A percentile compares a stretch with the other conserved stretches of the same genome.
Conservation (phyloP, 148 eudicot species). For the Nyssa sinensis region DNA sequence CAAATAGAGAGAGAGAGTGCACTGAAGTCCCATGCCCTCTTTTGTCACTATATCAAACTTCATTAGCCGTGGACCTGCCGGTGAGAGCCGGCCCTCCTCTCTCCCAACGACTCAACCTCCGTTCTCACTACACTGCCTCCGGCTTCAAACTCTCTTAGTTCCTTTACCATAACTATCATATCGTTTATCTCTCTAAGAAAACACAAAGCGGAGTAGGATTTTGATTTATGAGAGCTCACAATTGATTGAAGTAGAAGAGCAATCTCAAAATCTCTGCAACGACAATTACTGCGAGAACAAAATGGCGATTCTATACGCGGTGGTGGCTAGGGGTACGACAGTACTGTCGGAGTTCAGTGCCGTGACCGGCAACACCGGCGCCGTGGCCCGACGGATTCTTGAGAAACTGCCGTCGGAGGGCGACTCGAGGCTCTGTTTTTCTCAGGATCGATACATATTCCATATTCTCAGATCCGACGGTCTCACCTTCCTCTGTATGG, state of each 20-base stretch:
- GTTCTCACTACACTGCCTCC: no score
- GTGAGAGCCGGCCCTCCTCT: no score
- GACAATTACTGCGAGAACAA: not conserved
- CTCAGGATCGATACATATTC: slow-evolving; percentile 90
- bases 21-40: no score
- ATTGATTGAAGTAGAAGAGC: not conserved
- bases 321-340: slow-evolving; percentile 89
- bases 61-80: no score
- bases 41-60: no score
- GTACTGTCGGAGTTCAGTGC: slow-evolving; percentile 93
- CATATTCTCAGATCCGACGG: slow-evolving; percentile 80
- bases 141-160: not conserved
- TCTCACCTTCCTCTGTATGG: slow-evolving; percentile 85
- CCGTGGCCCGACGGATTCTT: slow-evolving; percentile 80
- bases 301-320: slow-evolving; percentile 89
- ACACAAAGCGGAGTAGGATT: not conserved
- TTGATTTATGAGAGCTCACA: not conserved
- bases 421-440: slow-evolving; percentile 82
- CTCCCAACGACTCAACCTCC: not conserved
- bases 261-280: not conserved
- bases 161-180: not conserved
- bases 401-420: slow-evolving; percentile 69
- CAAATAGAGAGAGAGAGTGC: no score
- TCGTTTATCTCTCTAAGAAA: not conserved
- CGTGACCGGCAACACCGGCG: slow-evolving; percentile 80